Evolutionary conservation across 306 rosid species (phyloP).

Genomic region (Dicorynia guianensis): DNA sequence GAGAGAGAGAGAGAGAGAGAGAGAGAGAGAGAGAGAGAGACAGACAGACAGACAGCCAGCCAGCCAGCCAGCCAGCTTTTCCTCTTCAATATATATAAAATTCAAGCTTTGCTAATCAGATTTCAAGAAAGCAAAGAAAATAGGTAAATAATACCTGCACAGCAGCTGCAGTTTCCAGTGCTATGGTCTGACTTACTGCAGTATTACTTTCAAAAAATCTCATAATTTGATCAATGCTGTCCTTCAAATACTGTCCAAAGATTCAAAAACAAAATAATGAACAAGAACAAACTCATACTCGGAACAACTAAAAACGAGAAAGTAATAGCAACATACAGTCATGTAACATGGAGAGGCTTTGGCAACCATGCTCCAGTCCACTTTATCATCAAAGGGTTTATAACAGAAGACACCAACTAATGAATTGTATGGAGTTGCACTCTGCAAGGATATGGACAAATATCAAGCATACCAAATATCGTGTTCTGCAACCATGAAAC

Average conservation of each 20-base stretch:
- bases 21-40: too few relatives aligned
- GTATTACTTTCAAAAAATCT: conserved; percentile 80
- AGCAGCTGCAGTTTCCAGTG: conserved; percentile 94
- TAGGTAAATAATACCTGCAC: conserved; percentile 73
- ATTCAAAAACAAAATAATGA: conserved; percentile 40
- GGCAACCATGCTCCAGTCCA: conserved; percentile 97
- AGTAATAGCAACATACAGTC: conserved; percentile 70
- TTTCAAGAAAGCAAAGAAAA: conserved; percentile 31
- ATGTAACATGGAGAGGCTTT: conserved; percentile 98
- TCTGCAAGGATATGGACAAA: conserved; percentile 62
- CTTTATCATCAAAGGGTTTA: conserved; percentile 80
- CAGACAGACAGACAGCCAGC: too few relatives aligned
- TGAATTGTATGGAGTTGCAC: conserved; percentile 82
- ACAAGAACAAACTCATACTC: conserved; percentile 36
- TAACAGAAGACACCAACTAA: conserved; percentile 74
- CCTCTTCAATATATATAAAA: not conserved
- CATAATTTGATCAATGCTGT: conserved; percentile 76
- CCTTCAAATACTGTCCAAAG: conserved; percentile 84
- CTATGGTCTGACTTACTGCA: conserved; percentile 85
- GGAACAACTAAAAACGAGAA: conserved; percentile 13
- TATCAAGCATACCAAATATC: conserved; percentile 26
- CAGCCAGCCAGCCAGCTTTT: too few relatives aligned
- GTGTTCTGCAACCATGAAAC: conserved; percentile 18
- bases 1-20: too few relatives aligned
- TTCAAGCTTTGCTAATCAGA: conserved; percentile 34